Percentiles rank a stretch among this genome's conserved stretches.
phyloP scores from a whole-genome alignment of 2,329 filamentous ascomycete species.

The Neofusicoccum sp. region DNA sequence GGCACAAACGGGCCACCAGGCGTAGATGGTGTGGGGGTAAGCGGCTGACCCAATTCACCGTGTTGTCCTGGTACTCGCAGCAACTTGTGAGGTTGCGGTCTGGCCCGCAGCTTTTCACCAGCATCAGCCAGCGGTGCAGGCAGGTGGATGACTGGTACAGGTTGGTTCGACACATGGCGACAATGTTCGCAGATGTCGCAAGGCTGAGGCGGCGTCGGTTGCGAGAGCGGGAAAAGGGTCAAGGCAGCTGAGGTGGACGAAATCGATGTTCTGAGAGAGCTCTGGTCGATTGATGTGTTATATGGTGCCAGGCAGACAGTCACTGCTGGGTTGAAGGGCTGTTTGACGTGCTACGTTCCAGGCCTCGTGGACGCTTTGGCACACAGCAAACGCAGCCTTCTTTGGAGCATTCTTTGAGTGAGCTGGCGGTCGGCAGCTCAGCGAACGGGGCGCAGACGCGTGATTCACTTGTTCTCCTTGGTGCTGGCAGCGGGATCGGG shows the following conservation, averaged over 20 bases:
- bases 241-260: not conserved
- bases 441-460: too few relatives aligned
- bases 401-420: too few relatives aligned
- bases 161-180: slow-evolving; percentile 51
- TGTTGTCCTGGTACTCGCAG: slow-evolving; percentile 37
- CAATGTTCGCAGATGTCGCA: not conserved
- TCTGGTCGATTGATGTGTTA: not conserved
- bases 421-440: too few relatives aligned
- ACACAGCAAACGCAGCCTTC: too few relatives aligned
- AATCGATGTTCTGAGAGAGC: not conserved
- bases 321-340: too few relatives aligned
- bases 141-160: slow-evolving; percentile 51
- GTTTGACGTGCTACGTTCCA: too few relatives aligned
- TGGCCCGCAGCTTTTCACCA: slow-evolving; percentile 47
- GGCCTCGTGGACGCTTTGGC: too few relatives aligned
- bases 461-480: too few relatives aligned
- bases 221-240: not conserved
- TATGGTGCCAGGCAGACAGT: too few relatives aligned
- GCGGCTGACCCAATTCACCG: slow-evolving; percentile 19
- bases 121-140: slow-evolving; percentile 52
- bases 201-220: not conserved
- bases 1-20: not conserved
- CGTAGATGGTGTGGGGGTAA: slow-evolving; percentile 1
- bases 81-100: slow-evolving; percentile 46
- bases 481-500: slow-evolving; percentile 34